Evolutionary conservation across 768 basidiomycete genomes (phyloP).

Genomic region (Cystofilobasidium ferigula): DNA sequence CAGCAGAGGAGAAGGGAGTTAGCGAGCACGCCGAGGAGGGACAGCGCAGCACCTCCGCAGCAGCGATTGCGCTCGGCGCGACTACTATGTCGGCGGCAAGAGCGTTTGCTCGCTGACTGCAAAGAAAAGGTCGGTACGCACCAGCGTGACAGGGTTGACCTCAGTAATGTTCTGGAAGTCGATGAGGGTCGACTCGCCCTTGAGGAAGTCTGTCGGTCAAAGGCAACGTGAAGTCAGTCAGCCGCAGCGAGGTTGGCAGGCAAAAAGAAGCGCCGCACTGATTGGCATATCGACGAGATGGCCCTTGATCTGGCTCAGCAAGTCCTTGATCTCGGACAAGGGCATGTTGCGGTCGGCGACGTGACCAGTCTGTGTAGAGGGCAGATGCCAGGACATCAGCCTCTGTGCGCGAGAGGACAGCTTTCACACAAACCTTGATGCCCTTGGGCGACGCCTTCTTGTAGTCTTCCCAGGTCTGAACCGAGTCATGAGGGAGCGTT

Average conservation of each 20-base stretch:
- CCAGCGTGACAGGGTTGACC: conserved; percentile 18
- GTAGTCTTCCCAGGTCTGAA: conserved; percentile 67
- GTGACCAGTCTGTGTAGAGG: conserved; percentile 53
- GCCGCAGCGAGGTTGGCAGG: background rate
- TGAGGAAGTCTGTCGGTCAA: background rate
- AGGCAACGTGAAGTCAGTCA: background rate
- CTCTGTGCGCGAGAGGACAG: conserved; percentile 37
- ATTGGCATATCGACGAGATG: conserved; percentile 47
- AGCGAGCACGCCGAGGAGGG: background rate
- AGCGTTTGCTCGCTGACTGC: no score
- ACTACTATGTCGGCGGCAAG: no score
- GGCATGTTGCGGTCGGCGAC: conserved; percentile 55
- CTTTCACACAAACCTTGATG: background rate
- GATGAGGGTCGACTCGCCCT: conserved; percentile 5
- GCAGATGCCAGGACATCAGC: conserved; percentile 54
- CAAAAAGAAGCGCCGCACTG: conserved; percentile 50
- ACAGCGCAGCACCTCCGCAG: no score
- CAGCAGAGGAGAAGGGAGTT: no score
- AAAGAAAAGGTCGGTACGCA: background rate
- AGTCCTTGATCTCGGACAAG: conserved; percentile 60
- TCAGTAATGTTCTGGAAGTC: background rate
- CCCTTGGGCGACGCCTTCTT: conserved; percentile 30
- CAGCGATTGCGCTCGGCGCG: no score
- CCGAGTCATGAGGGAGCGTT: conserved; percentile 56
- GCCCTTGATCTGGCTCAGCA: conserved; percentile 49